Base-by-base conservation (phyloP, 208 protist genomes). In the Pavlovales sp. region DNA sequence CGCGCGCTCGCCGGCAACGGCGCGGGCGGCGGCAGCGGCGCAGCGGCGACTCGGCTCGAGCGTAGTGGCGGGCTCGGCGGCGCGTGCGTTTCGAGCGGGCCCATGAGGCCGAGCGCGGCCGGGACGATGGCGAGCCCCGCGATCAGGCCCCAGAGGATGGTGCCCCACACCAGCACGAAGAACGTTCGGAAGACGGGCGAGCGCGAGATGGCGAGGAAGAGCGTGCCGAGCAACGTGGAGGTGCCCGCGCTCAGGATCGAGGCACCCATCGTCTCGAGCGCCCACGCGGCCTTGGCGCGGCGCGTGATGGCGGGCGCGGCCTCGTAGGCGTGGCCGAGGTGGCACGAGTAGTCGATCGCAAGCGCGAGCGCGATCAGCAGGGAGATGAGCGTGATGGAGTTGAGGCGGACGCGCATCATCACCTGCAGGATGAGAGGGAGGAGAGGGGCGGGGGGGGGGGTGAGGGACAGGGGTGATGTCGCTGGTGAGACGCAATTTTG, bases 171-270 rank as follows among this genome's bases (percentile, higher is more conserved):
- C 30, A 75, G 82, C 30, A 75, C 66, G 82, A 86, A 86, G 82
- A 86, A 86, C 18, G 66, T 46, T 32, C 47, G 44, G 82, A 86
- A 86, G 36, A 86, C 66, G 66, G 66, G 41, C 4, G 34, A 44
- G 11, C 44, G 34, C 47, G 82, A 75, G 82, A 32, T 0, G 11
- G 47, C 28, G 57, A 86, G 82, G 75, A 91, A 42, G 46, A 91
- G 44, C 7, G 89, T 67, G 22, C 75, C 89, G 78, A 89, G 14
- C 42, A 91, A 88, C 20, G 80, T 91, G 18, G 83, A 86, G 36
- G 84, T 37, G 22, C n/a, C 79, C 11, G 79, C 89, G 78, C 81
- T 36, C 0, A 89, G 7, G 44, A 91, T 86, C 26, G 84, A 76
- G 37, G 81, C 37, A 41, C 89, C 89, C 79, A 91, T 88, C 41